Base-by-base conservation (phyloP, 2,329 filamentous ascomycete species). In the Dothideomycetes sp. region DNA sequence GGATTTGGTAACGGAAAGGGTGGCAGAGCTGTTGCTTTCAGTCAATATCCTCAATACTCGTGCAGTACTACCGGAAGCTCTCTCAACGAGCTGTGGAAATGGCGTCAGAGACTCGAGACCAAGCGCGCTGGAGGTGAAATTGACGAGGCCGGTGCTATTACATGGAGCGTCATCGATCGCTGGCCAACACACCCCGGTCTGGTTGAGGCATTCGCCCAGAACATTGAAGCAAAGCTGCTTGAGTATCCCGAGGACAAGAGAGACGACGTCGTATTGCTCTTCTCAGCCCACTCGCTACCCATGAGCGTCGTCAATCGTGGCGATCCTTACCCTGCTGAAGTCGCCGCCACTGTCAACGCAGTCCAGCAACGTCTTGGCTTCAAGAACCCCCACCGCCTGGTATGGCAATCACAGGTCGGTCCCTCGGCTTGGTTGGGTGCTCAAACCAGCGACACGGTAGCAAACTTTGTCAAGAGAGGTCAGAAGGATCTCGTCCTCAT, bases 371-470 rank as follows among this genome's bases (percentile, higher is more conserved):
- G 85, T 34, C 72, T 98, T 11, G 81, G 80, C 22, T 87, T 91
- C 63, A 81, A 78, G 46, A 91, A 98, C 64, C 85, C 84, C 5
- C 96, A 95, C 64, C 80, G 91, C 41, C 71, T 98, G 13, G 91
- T 88, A 56, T 98, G 91, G 91, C 91, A 98, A 63, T 95, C 88
- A 4, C 91, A 98, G 64, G 91, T 98, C 48, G 91, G 93, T 6
- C 91, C 93, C 0, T 85, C 82, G 19, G 84, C 91, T 15, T 98
- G 91, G 91, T 72, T 98, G 7, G 91, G 91, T 16, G 88, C 91
- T 9, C 91, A 98, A 62, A 98, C 91, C 0, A 80, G 81, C 45
- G 78, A 82, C 50, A 89, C 88, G 0, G 91, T 98, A 9, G 79
- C 88, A 57, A 74, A 86, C 45, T 93, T 95, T 58, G 79, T 96